Evolutionary conservation across 495 filamentous ascomycete genomes (phyloP), one percentile per base, ranked within the genome.

Genomic region (Neurospora sp.): DNA sequence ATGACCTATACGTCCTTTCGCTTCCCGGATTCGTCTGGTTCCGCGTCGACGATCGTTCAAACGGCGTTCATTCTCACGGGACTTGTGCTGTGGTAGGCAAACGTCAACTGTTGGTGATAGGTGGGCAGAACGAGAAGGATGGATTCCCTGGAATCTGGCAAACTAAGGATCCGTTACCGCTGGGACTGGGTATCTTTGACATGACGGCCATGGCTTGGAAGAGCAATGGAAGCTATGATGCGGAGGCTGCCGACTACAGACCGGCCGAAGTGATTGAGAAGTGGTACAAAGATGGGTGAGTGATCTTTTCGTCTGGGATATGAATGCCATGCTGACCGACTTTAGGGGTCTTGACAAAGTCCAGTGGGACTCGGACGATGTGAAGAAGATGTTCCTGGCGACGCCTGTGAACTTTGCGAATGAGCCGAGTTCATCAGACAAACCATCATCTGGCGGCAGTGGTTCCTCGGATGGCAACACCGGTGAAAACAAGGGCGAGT

Each of bases 161-260:
- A 4, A 40, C 41, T 5, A 41, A 45, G 18, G 74, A 76, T 40
- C 41, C 61, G 22, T 35, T 69, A 9, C 22, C 69, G 7, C 61
- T 74, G 41, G 74, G 74, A 3, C 42, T 76, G 35, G 27, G 70
- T 10, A 9, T 76, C 9, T 76, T 76, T 41, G 74, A 76, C 39
- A 72, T 76, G 74, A 61, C 70, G 9, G n/a, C 31, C 37, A n/a
- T 74, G 40, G n/a, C 42, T 12, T 76, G 74, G 74, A 65, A 31
- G 38, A 27, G 5, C 10, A 41, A 42, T 9, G 72, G 73, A 18
- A 39, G 68, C 16, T 76, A 74, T 39, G 41, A 76, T 45, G 74
- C 74, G 9, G 59, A 72, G 8, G 41, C 42, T 1, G 42, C 42
- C 1, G 42, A 45, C 8, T 45, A 45, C 42, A 45, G 42, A 20